These are phyloP conservation scores for Ochromonadaceae sp. DNA, from an alignment of 352 stramenopile species.

Conservation along the genomic window DNA sequence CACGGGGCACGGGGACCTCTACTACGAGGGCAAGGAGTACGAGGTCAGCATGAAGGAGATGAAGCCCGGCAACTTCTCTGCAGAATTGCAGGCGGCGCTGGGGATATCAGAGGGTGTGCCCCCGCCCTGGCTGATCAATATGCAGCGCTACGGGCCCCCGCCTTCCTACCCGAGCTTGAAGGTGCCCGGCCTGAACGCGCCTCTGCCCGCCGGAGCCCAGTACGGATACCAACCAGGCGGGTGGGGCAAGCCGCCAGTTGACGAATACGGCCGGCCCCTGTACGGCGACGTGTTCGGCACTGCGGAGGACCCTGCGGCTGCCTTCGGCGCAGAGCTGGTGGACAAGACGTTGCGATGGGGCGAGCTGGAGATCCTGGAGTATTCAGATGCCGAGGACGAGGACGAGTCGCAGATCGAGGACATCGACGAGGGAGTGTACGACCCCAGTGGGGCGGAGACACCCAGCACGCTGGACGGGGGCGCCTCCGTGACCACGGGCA, in stretches of 20 bases:
- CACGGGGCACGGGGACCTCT: conserved; percentile 50
- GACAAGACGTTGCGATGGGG: conserved; percentile 23
- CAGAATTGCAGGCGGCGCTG: conserved; percentile 62
- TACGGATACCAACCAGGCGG: conserved; percentile 90
- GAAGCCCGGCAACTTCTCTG: conserved; percentile 63
- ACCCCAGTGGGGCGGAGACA: conserved; percentile 32
- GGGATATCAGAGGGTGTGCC: conserved; percentile 78
- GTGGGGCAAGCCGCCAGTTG: conserved; percentile 93
- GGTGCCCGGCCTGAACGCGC: conserved; percentile 91
- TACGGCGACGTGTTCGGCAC: conserved; percentile 87
- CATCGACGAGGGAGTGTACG: conserved; percentile 19
- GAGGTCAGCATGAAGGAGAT: conserved; percentile 63
- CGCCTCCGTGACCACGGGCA: conserved; percentile 32
- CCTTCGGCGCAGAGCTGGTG: conserved; percentile 22
- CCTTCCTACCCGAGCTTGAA: conserved; percentile 86
- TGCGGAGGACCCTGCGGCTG: conserved; percentile 33
- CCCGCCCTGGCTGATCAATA: conserved; percentile 93
- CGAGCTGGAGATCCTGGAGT: conserved; percentile 21
- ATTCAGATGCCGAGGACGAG: conserved; percentile 11
- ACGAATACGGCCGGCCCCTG: conserved; percentile 79
- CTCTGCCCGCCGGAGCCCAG: conserved; percentile 71
- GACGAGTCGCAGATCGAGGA: conserved; percentile 2
- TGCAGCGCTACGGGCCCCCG: conserved; percentile 92
- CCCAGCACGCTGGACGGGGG: conserved; percentile 25
- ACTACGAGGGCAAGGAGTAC: conserved; percentile 96